Base-by-base conservation (phyloP, 2,329 filamentous ascomycete species). In the Furcasterigmium furcatum region DNA sequence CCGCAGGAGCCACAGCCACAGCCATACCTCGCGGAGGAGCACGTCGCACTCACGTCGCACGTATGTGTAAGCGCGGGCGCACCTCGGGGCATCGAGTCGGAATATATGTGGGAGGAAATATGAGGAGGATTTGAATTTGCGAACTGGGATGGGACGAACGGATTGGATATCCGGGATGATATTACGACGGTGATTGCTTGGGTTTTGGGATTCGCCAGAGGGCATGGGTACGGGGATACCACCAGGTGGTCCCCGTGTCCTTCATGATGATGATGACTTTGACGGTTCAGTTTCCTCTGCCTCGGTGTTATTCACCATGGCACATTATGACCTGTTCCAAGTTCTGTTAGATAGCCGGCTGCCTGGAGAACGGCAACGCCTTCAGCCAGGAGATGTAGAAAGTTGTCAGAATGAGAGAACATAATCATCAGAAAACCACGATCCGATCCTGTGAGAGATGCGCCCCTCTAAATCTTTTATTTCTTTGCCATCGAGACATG, bases 1-100 rank as follows among this genome's bases (percentile, higher is more conserved):
- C 9, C 46, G 47, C 29, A 42, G 46, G 41, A 47, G 64, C 20
- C 67, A 71, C 45, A 61, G 66, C 51, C 66, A 67, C 48, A 62
- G 71, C 46, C 57, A 55, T 27, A 59, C 62, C 53, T 66, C 49
- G 22, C 48, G 34, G 9, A 14, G 51, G 16, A 49, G 50, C 41
- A 54, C 50, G 30, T 56, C 55, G 16, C 50, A 52, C 47, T 54
- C 54, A 4, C 49, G 43, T 20, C 52, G 53, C 19, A 48, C 52
- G 9, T 55, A 55, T 36, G 50, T 53, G 34, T 55, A 39, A 44
- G 38, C 14, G 16, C 14, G 5, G 5, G 36, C 10, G 24, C 16
- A 4, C 9, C 24, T 21, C 5, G 5, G 14, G 24, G 24, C 10
- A 22, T 38, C 13, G 29, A 30, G 14, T 4, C 39, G 32, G 38